Evolutionary conservation across 306 rosid genomes (phyloP), one percentile per base, ranked within the genome.

Genomic region (Lupinus albus): DNA sequence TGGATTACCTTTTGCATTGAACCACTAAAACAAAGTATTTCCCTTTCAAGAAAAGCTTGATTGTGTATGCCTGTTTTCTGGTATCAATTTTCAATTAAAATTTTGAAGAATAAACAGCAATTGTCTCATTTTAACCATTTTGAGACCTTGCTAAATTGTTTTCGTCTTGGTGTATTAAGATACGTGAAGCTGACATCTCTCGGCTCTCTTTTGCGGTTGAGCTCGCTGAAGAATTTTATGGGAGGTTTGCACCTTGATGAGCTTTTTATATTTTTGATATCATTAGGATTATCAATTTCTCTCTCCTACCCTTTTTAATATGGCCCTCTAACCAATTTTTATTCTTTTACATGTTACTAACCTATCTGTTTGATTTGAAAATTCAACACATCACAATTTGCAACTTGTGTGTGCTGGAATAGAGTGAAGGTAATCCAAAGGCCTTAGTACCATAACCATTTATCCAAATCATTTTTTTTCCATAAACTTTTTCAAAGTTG

Each of bases 181-280:
- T 93, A 36, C 99, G 97, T 38, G 99, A 93, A 84, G 99, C 99
- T 73, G 99, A 93, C 74, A 90, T 93, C 56, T 87, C 96, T 75
- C 79, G 99, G 62, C 78, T 93, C 68, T 93, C 99, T 59, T 93
- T 93, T 86, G 99, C 99, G 18, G 96, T 93, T 65, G 97, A 93
- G 81, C 99, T 93, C 52, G 99, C 99, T 57, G 99, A 93, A 88
- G 99, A 93, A 79, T 93, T 93, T 75, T 93, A 90, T 74, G 97
- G 97, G 88, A 93, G 98, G 98, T 93, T 74, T 65, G 82, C 63
- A 63, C 58, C 76, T 75, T 48, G 41, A 47, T 52, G 47, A 55
- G 67, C 38, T 20, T 30, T 61, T 68, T 60, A 3, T 60, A 3
- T 36, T 70, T 73, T 48, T 56, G 48, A 59, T 64, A 16, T 65